These are phyloP conservation scores for Drosera spatulata DNA, from an alignment of 179 eudicot species.

Conservation along the genomic window DNA sequence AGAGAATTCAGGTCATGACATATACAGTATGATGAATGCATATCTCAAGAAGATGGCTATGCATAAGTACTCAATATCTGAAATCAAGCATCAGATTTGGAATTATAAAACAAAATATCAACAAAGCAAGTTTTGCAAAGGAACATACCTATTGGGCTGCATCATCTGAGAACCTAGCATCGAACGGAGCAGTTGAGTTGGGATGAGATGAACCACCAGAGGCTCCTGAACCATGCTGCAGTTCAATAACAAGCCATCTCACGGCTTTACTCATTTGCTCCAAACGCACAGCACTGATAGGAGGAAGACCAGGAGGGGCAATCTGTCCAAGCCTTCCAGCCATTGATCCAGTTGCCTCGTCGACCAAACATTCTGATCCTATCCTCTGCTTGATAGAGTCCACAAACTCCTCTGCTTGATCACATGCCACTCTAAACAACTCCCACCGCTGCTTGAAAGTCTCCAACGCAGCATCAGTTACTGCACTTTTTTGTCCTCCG, in stretches of 20 bases:
- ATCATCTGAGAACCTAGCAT: conserved; percentile 73
- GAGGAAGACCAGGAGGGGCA: conserved; percentile 49
- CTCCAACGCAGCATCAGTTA: conserved; percentile 72
- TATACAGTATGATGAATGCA: no score
- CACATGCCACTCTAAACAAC: conserved; percentile 79
- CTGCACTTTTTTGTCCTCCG: conserved; percentile 49
- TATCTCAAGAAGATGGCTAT: no score
- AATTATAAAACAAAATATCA: no score
- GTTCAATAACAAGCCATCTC: conserved; percentile 81
- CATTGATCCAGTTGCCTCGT: conserved; percentile 77
- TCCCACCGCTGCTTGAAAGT: conserved; percentile 82
- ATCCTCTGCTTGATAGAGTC: conserved; percentile 90
- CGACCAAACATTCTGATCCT: conserved; percentile 89
- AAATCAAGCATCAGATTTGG: no score
- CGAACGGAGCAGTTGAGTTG: conserved; percentile 52
- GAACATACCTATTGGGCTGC: conserved; percentile 42
- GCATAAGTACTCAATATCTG: no score
- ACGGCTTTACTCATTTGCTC: conserved; percentile 99
- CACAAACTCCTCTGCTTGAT: conserved; percentile 91
- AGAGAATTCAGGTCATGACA: no score
- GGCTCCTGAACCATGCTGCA: conserved; percentile 76
- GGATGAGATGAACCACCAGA: conserved; percentile 25
- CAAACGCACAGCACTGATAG: conserved; percentile 87
- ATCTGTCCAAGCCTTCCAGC: conserved; percentile 43
- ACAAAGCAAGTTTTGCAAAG: neutral